phyloP scores from a whole-genome alignment of 805 yeast species.

The Lipomyces sp. region DNA sequence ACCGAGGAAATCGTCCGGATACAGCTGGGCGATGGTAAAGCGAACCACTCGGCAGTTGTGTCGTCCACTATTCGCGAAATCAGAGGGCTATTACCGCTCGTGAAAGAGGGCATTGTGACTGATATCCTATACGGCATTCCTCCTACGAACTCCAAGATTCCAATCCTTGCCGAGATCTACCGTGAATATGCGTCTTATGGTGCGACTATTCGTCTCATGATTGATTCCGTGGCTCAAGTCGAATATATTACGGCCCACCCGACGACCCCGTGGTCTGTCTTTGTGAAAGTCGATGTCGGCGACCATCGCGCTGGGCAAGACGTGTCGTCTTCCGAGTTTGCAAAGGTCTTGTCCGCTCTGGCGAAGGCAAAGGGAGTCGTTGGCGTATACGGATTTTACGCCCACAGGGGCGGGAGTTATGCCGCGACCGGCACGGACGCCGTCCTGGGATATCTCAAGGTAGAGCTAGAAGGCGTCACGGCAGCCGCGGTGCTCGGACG shows the following conservation, averaged over 20 bases:
- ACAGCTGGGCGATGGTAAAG: slow-evolving; percentile 37
- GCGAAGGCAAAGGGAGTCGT: slow-evolving; percentile 31
- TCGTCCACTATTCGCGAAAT: slow-evolving; percentile 72
- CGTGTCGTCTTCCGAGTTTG: slow-evolving; percentile 40
- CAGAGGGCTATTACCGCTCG: slow-evolving; percentile 47
- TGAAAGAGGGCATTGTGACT: slow-evolving; percentile 42
- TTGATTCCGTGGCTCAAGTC: slow-evolving; percentile 60
- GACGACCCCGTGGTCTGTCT: slow-evolving; percentile 53
- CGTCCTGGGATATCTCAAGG: slow-evolving; percentile 49
- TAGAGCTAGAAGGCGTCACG: slow-evolving; percentile 57
- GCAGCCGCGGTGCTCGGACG: slow-evolving; percentile 46
- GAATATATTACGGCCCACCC: slow-evolving; percentile 32
- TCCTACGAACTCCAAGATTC: slow-evolving; percentile 47
- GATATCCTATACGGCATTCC: slow-evolving; percentile 60
- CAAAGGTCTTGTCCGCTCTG: slow-evolving; percentile 39
- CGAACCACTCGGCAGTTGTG: slow-evolving; percentile 50
- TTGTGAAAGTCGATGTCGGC: slow-evolving; percentile 69
- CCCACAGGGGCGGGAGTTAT: slow-evolving; percentile 79
- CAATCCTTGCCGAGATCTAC: slow-evolving; percentile 42
- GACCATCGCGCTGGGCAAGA: slow-evolving; percentile 63
- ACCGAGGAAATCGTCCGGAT: slow-evolving; percentile 54
- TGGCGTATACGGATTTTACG: slow-evolving; percentile 63
- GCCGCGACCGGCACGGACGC: slow-evolving; percentile 44
- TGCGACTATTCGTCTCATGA: slow-evolving; percentile 46
- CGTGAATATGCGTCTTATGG: slow-evolving; percentile 39